A percentile compares a stretch with the other conserved stretches of the same genome.
Evolutionary conservation across 495 filamentous ascomycete species (phyloP).

Genomic region (Hypomontagnella submonticulosa): DNA sequence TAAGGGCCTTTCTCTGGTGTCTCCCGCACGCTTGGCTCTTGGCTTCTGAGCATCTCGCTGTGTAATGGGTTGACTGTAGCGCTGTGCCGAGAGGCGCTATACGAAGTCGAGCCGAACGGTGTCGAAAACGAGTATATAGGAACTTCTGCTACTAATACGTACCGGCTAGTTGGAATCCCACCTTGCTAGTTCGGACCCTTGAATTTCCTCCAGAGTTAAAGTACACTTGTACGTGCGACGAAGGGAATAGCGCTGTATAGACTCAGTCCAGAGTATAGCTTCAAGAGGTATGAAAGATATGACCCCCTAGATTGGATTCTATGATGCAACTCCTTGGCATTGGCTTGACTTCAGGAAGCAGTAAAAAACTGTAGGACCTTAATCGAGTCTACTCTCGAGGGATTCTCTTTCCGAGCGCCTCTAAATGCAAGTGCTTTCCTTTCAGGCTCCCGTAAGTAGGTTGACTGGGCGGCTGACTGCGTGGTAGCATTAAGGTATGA

Average conservation of each 20-base stretch:
- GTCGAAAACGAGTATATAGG: background rate
- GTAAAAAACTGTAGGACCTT: too few relatives aligned
- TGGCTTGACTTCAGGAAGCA: too few relatives aligned
- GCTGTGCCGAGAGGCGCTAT: constrained; percentile 3
- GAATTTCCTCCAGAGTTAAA: background rate
- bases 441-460: too few relatives aligned
- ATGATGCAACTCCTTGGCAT: too few relatives aligned
- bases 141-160: background rate
- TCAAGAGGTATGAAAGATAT: background rate
- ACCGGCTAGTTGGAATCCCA: constrained; percentile 1
- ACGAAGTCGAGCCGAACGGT: background rate
- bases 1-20: constrained; percentile 5
- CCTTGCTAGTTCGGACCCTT: background rate
- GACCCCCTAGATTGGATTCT: too few relatives aligned
- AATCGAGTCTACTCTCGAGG: too few relatives aligned
- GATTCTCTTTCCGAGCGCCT: too few relatives aligned
- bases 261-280: background rate
- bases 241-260: background rate
- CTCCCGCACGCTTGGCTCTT: constrained; percentile 15
- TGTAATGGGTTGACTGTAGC: background rate
- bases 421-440: too few relatives aligned
- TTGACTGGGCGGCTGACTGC: too few relatives aligned
- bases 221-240: constrained; percentile 1
- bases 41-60: constrained; percentile 2
- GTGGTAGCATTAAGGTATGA: too few relatives aligned